Evolutionary conservation across 2,329 filamentous ascomycete species (phyloP).

Genomic region (Hymenoscyphus repandus): DNA sequence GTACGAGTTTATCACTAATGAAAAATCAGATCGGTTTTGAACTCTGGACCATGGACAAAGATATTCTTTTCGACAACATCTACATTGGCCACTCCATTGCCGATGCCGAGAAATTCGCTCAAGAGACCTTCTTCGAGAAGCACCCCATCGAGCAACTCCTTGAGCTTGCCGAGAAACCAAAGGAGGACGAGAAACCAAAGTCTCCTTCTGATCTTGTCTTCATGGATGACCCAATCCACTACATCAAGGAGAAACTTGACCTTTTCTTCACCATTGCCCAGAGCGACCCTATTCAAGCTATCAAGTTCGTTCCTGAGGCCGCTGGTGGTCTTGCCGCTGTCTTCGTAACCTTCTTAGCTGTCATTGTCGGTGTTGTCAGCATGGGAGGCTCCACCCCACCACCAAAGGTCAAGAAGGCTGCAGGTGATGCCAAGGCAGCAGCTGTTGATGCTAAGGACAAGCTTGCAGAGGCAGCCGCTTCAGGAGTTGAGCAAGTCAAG

Average conservation of each 20-base stretch:
- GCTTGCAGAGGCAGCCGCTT: constrained; percentile 52
- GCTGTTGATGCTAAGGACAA: constrained; percentile 73
- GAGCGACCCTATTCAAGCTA: constrained; percentile 73
- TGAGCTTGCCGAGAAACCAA: constrained; percentile 75
- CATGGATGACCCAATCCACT: constrained; percentile 82
- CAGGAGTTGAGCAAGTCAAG: constrained; percentile 69
- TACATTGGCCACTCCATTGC: constrained; percentile 97
- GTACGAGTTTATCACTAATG: constrained; percentile 13
- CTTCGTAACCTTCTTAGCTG: constrained; percentile 61
- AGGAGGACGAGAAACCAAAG: constrained; percentile 56
- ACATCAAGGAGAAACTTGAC: constrained; percentile 87
- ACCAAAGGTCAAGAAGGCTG: constrained; percentile 69
- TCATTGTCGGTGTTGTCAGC: constrained; percentile 63
- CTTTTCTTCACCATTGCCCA: constrained; percentile 82
- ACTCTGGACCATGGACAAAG: constrained; percentile 99
- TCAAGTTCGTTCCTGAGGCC: constrained; percentile 87
- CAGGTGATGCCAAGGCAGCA: constrained; percentile 61
- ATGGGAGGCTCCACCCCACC: constrained; percentile 60
- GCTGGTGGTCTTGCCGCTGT: constrained; percentile 73
- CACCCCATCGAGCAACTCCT: constrained; percentile 72
- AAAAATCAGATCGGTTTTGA: constrained; percentile 80
- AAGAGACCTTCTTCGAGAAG: constrained; percentile 90
- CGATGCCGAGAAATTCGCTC: constrained; percentile 83
- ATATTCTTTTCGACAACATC: constrained; percentile 99
- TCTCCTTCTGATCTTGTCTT: constrained; percentile 77